A percentile compares a stretch with the other conserved stretches of the same genome.
Conservation (phyloP, 768 basidiomycete species). For the Myochromella boudieri region DNA sequence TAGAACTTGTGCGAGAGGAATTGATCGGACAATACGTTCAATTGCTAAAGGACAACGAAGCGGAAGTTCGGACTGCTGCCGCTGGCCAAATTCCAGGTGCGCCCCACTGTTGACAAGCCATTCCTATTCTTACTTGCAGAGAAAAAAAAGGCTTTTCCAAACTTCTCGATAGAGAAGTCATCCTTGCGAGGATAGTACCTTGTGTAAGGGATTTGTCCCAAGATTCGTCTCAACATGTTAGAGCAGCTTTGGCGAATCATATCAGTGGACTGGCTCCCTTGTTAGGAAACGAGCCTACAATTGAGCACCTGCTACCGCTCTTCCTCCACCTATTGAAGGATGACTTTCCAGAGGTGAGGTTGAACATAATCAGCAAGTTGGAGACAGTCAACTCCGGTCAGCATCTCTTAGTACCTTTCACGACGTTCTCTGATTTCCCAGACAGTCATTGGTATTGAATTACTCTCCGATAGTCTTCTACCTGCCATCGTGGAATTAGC, state of each 20-base stretch:
- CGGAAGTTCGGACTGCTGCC: conserved; percentile 95
- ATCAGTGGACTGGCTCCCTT: conserved; percentile 96
- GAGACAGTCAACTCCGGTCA: conserved; percentile 91
- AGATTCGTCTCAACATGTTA: conserved; percentile 95
- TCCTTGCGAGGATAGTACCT: conserved; percentile 89
- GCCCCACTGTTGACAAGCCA: conserved; percentile 14
- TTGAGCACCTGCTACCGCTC: conserved; percentile 93
- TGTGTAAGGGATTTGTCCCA: conserved; percentile 93
- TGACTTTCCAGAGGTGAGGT: conserved; percentile 95
- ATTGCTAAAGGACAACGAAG: conserved; percentile 96
- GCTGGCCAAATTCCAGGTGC: conserved; percentile 95
- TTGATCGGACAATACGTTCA: conserved; percentile 91
- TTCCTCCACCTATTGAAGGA: conserved; percentile 97
- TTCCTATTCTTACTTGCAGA: conserved; percentile 4
- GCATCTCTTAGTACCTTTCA: conserved; percentile 25
- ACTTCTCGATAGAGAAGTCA: conserved; percentile 89
- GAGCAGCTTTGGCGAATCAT: conserved; percentile 93
- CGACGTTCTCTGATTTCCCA: conserved; percentile 13
- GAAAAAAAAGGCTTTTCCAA: conserved; percentile 82
- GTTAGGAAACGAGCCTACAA: conserved; percentile 89
- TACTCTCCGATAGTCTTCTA: conserved; percentile 90
- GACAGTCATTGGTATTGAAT: conserved; percentile 97
- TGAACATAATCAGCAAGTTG: conserved; percentile 98
- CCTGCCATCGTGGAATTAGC: conserved; percentile 98
- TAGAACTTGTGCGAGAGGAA: conserved; percentile 90